These are phyloP conservation scores for Schoenoplectus tabernaemontani DNA, from an alignment of 202 grass and related monocot genomes.

Conservation along the genomic window DNA sequence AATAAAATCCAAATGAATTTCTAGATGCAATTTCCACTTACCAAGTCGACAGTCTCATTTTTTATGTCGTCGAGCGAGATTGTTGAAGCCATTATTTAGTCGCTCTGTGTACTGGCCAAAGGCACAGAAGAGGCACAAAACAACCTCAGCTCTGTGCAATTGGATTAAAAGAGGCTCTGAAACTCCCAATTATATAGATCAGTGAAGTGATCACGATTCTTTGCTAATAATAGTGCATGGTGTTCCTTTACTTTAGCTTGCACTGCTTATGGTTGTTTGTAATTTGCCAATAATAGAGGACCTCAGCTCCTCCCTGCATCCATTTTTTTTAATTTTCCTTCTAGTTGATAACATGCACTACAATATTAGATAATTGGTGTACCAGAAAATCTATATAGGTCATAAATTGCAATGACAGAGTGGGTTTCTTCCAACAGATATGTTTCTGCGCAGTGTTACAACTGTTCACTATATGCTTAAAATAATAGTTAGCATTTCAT, in stretches of 20 bases:
- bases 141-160: slow-evolving; percentile 17
- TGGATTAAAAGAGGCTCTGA: not conserved
- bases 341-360: not conserved
- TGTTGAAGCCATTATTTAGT: slow-evolving; percentile 46
- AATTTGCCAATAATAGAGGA: slow-evolving; percentile 14
- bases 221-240: slow-evolving; percentile 10
- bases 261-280: not conserved
- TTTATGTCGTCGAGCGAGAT: slow-evolving; percentile 50
- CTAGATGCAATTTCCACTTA: not conserved
- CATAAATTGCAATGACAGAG: not conserved
- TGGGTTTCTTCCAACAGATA: not conserved
- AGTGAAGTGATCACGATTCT: not conserved
- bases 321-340: not conserved
- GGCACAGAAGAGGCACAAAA: slow-evolving; percentile 18
- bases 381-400: not conserved
- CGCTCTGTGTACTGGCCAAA: slow-evolving; percentile 12
- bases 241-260: not conserved
- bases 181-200: slow-evolving; percentile 7
- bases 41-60: slow-evolving; percentile 50
- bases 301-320: not conserved
- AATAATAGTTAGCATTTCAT: not conserved
- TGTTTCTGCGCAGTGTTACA: not conserved
- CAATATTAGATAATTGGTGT: not conserved
- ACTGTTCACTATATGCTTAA: too few relatives aligned
- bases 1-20: not conserved